phyloP scores from a whole-genome alignment of 371 early-diverging fungal species.

The Funneliformis caledonium region DNA sequence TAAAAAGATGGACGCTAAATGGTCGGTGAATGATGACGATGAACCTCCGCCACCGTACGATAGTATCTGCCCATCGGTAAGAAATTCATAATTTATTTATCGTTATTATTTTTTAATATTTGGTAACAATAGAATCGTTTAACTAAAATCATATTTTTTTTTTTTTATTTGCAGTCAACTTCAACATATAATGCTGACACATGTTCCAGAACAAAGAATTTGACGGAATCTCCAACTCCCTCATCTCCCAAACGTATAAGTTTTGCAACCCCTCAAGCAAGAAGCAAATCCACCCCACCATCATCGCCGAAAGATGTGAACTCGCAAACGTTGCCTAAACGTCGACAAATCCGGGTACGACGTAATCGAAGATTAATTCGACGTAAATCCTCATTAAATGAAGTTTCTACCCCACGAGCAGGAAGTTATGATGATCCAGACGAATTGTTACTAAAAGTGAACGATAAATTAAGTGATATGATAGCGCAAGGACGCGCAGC shows the following conservation, averaged over 20 bases:
- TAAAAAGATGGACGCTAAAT: background rate
- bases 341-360: conserved; percentile 34
- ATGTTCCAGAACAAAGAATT: background rate
- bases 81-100: background rate
- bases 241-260: background rate
- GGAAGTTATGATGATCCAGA: conserved; percentile 22
- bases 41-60: conserved; percentile 38
- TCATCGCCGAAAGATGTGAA: background rate
- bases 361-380: conserved; percentile 12
- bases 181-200: background rate
- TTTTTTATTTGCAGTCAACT: background rate
- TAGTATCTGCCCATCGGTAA: conserved; percentile 26
- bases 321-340: background rate
- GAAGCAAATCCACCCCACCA: background rate
- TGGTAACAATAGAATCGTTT: background rate
- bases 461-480: conserved; percentile 30
- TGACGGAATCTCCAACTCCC: background rate
- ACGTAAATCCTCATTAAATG: conserved; percentile 2
- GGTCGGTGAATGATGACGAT: conserved; percentile 23
- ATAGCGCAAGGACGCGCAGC: conserved; percentile 22
- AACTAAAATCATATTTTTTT: background rate
- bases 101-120: no score
- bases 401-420: background rate
- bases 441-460: conserved; percentile 23
- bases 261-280: background rate